Conservation (phyloP, 2,329 filamentous ascomycete genomes). For the Phoma sp. region DNA sequence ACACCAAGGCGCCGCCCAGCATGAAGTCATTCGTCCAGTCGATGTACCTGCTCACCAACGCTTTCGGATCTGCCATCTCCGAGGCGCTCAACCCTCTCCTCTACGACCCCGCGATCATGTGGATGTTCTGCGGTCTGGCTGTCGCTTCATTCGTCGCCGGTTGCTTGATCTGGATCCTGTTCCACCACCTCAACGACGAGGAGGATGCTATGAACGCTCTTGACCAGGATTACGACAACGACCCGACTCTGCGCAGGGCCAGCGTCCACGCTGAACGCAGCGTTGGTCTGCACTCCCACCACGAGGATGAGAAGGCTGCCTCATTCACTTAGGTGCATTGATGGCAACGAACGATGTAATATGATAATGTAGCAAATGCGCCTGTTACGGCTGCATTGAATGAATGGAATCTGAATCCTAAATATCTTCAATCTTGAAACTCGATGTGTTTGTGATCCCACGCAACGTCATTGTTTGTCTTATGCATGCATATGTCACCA, state of each 20-base stretch:
- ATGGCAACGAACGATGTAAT: conserved; percentile 9
- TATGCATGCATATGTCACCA: too few species aligned
- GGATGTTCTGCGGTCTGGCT: conserved; percentile 61
- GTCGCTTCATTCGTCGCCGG: conserved; percentile 41
- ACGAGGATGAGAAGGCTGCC: conserved; percentile 11
- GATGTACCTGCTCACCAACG: conserved; percentile 68
- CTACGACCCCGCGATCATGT: conserved; percentile 70
- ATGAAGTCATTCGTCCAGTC: conserved; percentile 60
- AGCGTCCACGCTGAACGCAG: conserved; percentile 25
- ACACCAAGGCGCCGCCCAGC: conserved; percentile 56
- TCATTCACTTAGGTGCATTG: conserved; percentile 3
- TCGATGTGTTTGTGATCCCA: not conserved
- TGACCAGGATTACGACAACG: conserved; percentile 44
- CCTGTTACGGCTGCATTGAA: conserved; percentile 5
- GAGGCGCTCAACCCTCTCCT: conserved; percentile 69
- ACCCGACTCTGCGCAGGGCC: conserved; percentile 36
- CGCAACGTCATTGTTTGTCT: not conserved
- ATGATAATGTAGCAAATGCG: conserved; percentile 16
- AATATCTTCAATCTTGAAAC: not conserved
- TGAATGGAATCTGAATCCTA: conserved; percentile 1
- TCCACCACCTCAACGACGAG: conserved; percentile 47
- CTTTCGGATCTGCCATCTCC: conserved; percentile 67
- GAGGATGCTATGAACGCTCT: conserved; percentile 50
- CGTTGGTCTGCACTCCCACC: conserved; percentile 9
- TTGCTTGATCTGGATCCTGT: conserved; percentile 46